These are phyloP conservation scores for Mycena galopus DNA, from an alignment of 768 basidiomycete genomes.

Conservation along the genomic window DNA sequence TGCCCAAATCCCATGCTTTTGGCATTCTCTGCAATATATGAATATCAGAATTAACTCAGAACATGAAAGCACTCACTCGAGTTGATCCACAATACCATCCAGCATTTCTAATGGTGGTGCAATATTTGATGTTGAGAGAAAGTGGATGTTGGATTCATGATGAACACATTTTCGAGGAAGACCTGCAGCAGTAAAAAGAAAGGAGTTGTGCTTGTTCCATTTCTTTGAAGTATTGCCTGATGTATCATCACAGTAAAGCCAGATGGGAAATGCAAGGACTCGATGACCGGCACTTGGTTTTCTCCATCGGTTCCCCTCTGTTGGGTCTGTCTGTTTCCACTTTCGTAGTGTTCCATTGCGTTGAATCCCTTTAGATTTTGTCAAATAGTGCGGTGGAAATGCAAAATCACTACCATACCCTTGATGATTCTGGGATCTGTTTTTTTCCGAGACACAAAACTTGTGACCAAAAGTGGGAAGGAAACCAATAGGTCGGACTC, in stretches of 20 bases:
- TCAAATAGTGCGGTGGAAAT: too few species aligned
- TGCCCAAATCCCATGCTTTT: conserved; percentile 52
- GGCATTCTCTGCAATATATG: conserved; percentile 6
- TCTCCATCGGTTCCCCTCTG: conserved; percentile 26
- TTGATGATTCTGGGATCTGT: neutral
- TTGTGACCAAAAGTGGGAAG: conserved; percentile 5
- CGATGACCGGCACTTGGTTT: conserved; percentile 21
- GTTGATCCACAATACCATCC: conserved; percentile 38
- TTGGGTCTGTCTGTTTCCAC: neutral
- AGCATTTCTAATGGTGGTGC: conserved; percentile 50
- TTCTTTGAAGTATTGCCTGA: conserved; percentile 48
- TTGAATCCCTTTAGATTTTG: neutral
- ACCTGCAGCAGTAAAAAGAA: conserved; percentile 39
- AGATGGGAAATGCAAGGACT: conserved; percentile 42
- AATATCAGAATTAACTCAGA: too few species aligned
- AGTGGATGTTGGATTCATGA: conserved; percentile 26
- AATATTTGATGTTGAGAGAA: conserved; percentile 42
- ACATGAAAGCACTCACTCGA: conserved; percentile 34
- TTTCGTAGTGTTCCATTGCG: neutral
- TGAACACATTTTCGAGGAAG: conserved; percentile 12
- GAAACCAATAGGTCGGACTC: conserved; percentile 22
- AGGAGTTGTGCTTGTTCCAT: conserved; percentile 41
- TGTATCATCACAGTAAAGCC: conserved; percentile 47
- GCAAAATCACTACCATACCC: too few species aligned
- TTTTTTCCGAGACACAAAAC: neutral